These are phyloP conservation scores for Hypsizygus marmoreus DNA, from an alignment of 768 basidiomycete genomes.

Conservation along the genomic window DNA sequence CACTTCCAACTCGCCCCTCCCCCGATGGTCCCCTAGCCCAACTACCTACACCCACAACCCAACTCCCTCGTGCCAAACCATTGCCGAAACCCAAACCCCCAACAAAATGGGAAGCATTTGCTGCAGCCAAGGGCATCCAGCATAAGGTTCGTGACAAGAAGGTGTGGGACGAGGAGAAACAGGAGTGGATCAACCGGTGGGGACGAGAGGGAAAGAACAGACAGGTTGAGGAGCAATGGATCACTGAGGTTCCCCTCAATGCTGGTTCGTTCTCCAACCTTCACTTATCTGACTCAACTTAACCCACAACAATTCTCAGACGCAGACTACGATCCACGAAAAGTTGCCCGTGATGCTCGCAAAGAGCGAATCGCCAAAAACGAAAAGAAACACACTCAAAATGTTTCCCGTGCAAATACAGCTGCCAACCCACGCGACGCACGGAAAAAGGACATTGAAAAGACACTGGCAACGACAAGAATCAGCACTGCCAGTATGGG, in stretches of 20 bases:
- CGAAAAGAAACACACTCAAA: constrained; percentile 71
- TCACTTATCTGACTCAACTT: not conserved
- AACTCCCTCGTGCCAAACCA: constrained; percentile 88
- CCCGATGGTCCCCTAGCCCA: constrained; percentile 81
- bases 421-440: constrained; percentile 37
- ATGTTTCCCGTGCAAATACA: constrained; percentile 57
- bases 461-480: constrained; percentile 73
- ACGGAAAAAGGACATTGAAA: constrained; percentile 76
- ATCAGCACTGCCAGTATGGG: constrained; percentile 95
- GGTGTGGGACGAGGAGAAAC: constrained; percentile 92
- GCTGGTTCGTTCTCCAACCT: constrained; percentile 59
- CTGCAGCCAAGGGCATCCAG: constrained; percentile 90
- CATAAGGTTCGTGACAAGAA: constrained; percentile 76
- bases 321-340: constrained; percentile 77
- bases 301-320: constrained; percentile 49
- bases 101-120: constrained; percentile 98
- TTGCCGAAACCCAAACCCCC: constrained; percentile 89
- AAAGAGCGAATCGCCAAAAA: constrained; percentile 87
- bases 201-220: constrained; percentile 89
- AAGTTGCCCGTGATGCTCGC: constrained; percentile 73
- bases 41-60: constrained; percentile 75
- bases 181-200: constrained; percentile 92
- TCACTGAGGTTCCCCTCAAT: constrained; percentile 85
- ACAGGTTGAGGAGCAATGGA: constrained; percentile 84
- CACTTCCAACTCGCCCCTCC: constrained; percentile 75